These are phyloP conservation scores for Malassezia sympodialis DNA, from an alignment of 1,284 basidiomycete genomes.

Conservation along the genomic window DNA sequence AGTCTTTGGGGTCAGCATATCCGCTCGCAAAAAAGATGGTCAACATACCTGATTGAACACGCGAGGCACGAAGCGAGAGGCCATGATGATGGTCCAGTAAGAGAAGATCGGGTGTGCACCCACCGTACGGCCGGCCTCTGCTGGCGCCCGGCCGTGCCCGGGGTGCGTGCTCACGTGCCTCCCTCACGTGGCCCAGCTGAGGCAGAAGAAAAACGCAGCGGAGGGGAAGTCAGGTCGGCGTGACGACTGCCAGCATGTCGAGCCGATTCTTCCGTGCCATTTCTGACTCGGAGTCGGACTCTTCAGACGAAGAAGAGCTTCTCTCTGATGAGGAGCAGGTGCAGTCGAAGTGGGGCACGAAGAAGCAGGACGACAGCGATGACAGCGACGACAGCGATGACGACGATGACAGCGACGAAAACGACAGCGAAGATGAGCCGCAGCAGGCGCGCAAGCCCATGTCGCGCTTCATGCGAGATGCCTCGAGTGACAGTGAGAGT, in stretches of 20 bases:
- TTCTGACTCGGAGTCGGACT: slow-evolving; percentile 47
- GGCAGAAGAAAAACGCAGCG: slow-evolving; percentile 13
- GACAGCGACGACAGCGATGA: slow-evolving; percentile 28
- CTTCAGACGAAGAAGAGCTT: slow-evolving; percentile 44
- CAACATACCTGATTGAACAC: slow-evolving; percentile 17
- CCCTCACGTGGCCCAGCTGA: slow-evolving; percentile 9
- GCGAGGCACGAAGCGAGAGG: slow-evolving; percentile 17
- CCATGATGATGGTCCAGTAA: slow-evolving; percentile 7
- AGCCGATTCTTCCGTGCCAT: slow-evolving; percentile 46
- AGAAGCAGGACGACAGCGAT: slow-evolving; percentile 22
- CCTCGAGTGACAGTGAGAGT: slow-evolving; percentile 55
- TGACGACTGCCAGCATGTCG: slow-evolving; percentile 27
- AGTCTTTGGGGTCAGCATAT: slow-evolving; percentile 14
- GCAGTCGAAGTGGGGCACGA: slow-evolving; percentile 25
- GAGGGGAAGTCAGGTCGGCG: not conserved
- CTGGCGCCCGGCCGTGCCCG: slow-evolving; percentile 19
- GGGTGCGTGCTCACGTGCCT: slow-evolving; percentile 11
- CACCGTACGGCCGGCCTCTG: not conserved
- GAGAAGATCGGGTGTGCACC: not conserved
- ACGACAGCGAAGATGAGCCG: slow-evolving; percentile 17
- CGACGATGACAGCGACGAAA: slow-evolving; percentile 23
- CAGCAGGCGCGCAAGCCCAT: slow-evolving; percentile 30
- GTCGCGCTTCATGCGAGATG: slow-evolving; percentile 46
- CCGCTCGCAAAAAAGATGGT: not conserved
- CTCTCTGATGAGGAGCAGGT: slow-evolving; percentile 40